Percentiles rank a stretch among this genome's conserved stretches.
phyloP scores from a whole-genome alignment of 139 green algal species.

The Limnomonas spitsbergensis region DNA sequence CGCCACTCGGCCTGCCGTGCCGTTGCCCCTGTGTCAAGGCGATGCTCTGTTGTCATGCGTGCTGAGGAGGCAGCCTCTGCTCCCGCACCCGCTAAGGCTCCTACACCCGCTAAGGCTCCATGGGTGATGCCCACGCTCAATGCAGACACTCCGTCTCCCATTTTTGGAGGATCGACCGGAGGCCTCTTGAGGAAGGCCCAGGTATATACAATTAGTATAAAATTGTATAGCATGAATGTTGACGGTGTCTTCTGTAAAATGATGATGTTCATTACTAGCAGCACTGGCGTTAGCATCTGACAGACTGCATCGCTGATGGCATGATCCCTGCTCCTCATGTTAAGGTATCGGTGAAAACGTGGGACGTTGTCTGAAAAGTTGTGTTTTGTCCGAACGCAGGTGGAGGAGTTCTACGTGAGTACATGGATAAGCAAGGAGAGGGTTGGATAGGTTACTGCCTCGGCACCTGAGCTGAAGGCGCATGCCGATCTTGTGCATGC shows the following conservation, averaged over 20 bases:
- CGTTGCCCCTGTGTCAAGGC: not conserved
- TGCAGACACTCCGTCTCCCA: slow-evolving; percentile 86
- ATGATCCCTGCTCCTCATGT: too few species aligned
- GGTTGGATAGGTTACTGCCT: too few species aligned
- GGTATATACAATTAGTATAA: not conserved
- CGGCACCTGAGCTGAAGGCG: too few species aligned
- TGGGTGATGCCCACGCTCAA: slow-evolving; percentile 87
- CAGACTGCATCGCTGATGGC: too few species aligned
- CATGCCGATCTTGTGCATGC: too few species aligned
- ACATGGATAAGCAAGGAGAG: too few species aligned
- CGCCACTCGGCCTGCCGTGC: not conserved
- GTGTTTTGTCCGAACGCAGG: slow-evolving; percentile 63
- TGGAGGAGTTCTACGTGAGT: slow-evolving; percentile 93
- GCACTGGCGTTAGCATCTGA: too few species aligned
- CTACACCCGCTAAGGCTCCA: slow-evolving; percentile 8
- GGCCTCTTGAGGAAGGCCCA: slow-evolving; percentile 93
- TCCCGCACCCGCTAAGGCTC: slow-evolving; percentile 26
- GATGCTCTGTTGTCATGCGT: slow-evolving; percentile 41
- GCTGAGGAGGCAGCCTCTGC: slow-evolving; percentile 40
- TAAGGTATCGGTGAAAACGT: too few species aligned
- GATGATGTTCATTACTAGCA: too few species aligned
- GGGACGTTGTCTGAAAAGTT: not conserved
- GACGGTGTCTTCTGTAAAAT: too few species aligned
- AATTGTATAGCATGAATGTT: too few species aligned
- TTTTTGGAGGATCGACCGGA: slow-evolving; percentile 97